Evolutionary conservation across 2,329 filamentous ascomycete species (phyloP), one percentile per base, ranked within the genome.

Genomic region (Neoscytalidium dimidiatum): DNA sequence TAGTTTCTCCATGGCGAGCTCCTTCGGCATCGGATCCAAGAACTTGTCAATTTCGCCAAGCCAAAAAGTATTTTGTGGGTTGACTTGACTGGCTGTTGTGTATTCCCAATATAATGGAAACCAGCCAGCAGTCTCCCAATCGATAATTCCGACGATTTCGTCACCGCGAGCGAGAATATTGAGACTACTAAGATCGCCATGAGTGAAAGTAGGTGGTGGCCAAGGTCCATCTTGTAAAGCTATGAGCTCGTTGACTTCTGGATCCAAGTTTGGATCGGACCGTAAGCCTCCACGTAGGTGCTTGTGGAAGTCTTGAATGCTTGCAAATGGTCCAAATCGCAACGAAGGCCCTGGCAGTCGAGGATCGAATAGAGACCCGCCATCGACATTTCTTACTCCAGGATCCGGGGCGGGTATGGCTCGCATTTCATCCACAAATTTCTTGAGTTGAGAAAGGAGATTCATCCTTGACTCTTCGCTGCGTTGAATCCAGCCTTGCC

Each of bases 71-170:
- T 79, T 80, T 13, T 73, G 68, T 3, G 73, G 76, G 65, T 81
- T 82, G 28, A 79, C 80, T 70, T 80, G 72, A 65, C 71, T 75
- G 1, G 77, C 75, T 7, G 71, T 73, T 7, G 77, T 79, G 65
- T 79, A 80, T 66, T 82, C 80, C 80, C 79, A 83, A 69, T 81
- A 83, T n/a, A 74, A 71, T 1, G 80, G 81, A 68, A 80, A 83
- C 80, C 79, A 84, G 1, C 81, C 81, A 23, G 78, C 73, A 31
- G 76, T 73, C 68, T 84, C 81, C 81, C 80, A 84, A 66, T 78
- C 80, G 51, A 80, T 67, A 66, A 85, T 82, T 7, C 80, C 81
- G 43, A 79, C 75, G 31, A 86, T 70, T 4, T 76, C 69, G 61
- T 80, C 77, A 4, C 74, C 78, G 6, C 71, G 70, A 48, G 78